phyloP scores from a whole-genome alignment of 2,329 filamentous ascomycete genomes.

The Chrysoporthe deuterocubensis region DNA sequence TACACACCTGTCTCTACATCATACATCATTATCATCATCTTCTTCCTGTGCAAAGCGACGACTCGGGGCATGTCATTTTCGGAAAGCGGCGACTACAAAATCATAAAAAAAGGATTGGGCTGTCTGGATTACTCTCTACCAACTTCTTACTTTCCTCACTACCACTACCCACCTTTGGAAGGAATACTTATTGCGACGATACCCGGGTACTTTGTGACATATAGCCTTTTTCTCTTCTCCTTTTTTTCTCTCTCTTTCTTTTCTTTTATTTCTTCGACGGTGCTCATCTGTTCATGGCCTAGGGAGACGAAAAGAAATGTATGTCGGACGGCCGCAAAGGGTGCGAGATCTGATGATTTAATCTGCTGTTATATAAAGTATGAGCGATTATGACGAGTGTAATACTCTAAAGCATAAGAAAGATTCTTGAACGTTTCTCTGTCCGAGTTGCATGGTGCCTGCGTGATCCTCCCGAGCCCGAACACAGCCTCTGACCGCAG shows the following conservation, averaged over 20 bases:
- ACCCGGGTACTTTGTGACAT: slow-evolving; percentile 20
- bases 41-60: not conserved
- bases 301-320: not conserved
- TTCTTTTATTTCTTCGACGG: not conserved
- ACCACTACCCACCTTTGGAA: slow-evolving; percentile 14
- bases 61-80: slow-evolving; percentile 7
- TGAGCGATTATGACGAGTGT: not conserved
- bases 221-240: not conserved
- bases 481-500: not conserved
- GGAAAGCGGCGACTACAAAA: slow-evolving; percentile 14
- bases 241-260: not conserved
- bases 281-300: not conserved
- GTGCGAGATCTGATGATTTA: slow-evolving; percentile 4
- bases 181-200: slow-evolving; percentile 24
- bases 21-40: not conserved
- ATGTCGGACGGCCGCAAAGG: not conserved
- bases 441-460: not conserved
- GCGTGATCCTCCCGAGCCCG: not conserved
- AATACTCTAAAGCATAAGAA: not conserved
- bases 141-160: slow-evolving; percentile 9
- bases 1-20: slow-evolving; percentile 5
- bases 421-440: not conserved
- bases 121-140: not conserved
- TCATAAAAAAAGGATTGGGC: not conserved
- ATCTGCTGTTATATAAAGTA: not conserved